Conservation (phyloP, 345 rosid species). For the Noccaea bulbosa region DNA sequence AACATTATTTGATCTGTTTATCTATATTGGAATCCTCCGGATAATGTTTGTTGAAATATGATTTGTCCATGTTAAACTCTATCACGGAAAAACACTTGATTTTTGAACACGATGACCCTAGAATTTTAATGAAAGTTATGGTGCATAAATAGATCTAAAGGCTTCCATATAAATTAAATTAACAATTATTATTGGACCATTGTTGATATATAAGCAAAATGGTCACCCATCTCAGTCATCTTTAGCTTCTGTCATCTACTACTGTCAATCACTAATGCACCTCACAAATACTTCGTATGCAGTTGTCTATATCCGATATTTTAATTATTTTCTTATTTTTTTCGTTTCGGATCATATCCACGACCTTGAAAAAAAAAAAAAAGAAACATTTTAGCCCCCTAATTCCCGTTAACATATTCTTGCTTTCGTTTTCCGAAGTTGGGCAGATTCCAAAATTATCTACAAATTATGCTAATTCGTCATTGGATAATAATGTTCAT, state of each 20-base stretch:
- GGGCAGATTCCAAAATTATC: neutral
- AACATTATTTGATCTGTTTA: neutral
- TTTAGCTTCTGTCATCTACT: constrained; percentile 11
- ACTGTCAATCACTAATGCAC: constrained; percentile 16
- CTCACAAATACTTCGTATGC: constrained; percentile 7
- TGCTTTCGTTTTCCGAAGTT: neutral
- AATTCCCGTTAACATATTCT: too few relatives aligned
- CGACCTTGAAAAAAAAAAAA: neutral
- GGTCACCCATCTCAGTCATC: constrained; percentile 33
- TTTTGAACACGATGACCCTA: neutral
- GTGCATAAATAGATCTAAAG: neutral
- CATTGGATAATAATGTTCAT: too few relatives aligned
- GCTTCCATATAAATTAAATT: neutral
- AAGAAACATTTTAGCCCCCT: neutral
- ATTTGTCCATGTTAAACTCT: neutral
- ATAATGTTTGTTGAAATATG: constrained; percentile 13
- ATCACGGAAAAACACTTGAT: neutral
- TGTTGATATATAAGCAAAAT: constrained; percentile 10
- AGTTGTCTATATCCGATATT: neutral
- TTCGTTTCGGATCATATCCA: neutral
- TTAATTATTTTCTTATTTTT: neutral
- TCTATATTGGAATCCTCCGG: neutral
- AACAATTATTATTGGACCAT: constrained; percentile 27
- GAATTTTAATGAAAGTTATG: neutral
- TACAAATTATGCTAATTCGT: neutral